These are phyloP conservation scores for Rhododendron simsii DNA, from an alignment of 148 eudicot species.

Conservation along the genomic window DNA sequence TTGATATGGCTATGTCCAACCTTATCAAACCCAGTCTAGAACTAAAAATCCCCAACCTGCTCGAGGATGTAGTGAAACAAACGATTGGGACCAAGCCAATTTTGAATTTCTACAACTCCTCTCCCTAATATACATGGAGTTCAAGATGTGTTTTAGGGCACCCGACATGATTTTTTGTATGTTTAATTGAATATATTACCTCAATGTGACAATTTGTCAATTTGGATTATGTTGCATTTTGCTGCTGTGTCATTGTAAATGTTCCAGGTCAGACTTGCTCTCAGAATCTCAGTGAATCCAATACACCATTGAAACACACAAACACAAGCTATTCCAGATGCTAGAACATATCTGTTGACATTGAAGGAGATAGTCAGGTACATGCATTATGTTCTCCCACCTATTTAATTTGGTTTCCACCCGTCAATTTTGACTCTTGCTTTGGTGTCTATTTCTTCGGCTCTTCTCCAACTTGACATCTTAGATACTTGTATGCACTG, in stretches of 20 bases:
- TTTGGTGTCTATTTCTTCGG: no score
- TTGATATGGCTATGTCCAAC: neutral
- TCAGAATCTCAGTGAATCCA: slow-evolving; percentile 71
- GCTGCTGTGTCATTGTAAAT: neutral
- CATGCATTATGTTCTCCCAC: slow-evolving; percentile 12
- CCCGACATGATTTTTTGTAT: neutral
- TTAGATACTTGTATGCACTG: neutral
- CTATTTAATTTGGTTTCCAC: neutral
- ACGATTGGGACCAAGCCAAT: no score
- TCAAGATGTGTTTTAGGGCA: no score
- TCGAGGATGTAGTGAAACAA: neutral
- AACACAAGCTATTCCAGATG: slow-evolving; percentile 67
- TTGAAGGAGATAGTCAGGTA: slow-evolving; percentile 70
- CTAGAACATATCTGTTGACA: slow-evolving; percentile 62
- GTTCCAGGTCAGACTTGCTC: slow-evolving; percentile 65
- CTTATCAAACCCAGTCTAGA: neutral
- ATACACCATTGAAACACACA: slow-evolving; percentile 54
- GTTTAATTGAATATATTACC: neutral
- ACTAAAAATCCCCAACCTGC: neutral
- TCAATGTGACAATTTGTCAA: neutral
- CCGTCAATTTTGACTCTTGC: neutral
- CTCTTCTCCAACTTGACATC: neutral
- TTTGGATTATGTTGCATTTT: neutral
- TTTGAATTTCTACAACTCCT: no score
- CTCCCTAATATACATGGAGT: no score